Evolutionary conservation across 2,329 filamentous ascomycete species (phyloP).

Genomic region (Alternaria consortialis): DNA sequence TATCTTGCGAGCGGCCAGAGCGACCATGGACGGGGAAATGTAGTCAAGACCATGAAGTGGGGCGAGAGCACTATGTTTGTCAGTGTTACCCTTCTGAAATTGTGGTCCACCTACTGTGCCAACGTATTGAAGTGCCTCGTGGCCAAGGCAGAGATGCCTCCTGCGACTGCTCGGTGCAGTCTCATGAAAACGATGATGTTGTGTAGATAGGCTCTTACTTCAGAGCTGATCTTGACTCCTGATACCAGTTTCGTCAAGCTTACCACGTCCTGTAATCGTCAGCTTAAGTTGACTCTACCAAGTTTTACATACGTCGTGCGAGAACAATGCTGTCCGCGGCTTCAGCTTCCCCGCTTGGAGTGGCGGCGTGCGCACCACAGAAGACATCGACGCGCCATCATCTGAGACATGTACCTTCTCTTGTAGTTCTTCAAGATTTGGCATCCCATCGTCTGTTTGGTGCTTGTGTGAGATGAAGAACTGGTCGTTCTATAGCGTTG

Average conservation of each 20-base stretch:
- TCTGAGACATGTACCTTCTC: constrained; percentile 29
- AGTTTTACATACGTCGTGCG: constrained; percentile 54
- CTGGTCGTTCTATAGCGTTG: constrained; percentile 76
- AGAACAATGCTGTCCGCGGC: constrained; percentile 48
- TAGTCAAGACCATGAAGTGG: constrained; percentile 82
- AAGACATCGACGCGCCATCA: constrained; percentile 48
- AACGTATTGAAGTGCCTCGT: constrained; percentile 80
- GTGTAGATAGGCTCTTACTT: constrained; percentile 84
- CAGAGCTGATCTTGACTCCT: constrained; percentile 72
- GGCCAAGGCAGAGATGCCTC: constrained; percentile 78
- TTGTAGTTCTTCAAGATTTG: constrained; percentile 72
- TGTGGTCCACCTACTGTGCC: constrained; percentile 57
- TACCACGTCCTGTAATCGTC: constrained; percentile 59
- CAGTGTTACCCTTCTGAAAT: constrained; percentile 27
- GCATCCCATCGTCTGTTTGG: constrained; percentile 73
- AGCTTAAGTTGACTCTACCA: background rate
- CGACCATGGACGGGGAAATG: constrained; percentile 83
- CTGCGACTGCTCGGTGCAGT: constrained; percentile 82
- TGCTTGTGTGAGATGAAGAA: constrained; percentile 92
- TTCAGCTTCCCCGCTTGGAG: constrained; percentile 24
- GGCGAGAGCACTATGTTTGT: constrained; percentile 69
- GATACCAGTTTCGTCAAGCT: constrained; percentile 67
- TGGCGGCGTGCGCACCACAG: constrained; percentile 47
- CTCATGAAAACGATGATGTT: constrained; percentile 89
- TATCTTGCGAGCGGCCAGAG: constrained; percentile 82